phyloP scores from a whole-genome alignment of 768 basidiomycete genomes.

The Panaeolus papilionaceus region DNA sequence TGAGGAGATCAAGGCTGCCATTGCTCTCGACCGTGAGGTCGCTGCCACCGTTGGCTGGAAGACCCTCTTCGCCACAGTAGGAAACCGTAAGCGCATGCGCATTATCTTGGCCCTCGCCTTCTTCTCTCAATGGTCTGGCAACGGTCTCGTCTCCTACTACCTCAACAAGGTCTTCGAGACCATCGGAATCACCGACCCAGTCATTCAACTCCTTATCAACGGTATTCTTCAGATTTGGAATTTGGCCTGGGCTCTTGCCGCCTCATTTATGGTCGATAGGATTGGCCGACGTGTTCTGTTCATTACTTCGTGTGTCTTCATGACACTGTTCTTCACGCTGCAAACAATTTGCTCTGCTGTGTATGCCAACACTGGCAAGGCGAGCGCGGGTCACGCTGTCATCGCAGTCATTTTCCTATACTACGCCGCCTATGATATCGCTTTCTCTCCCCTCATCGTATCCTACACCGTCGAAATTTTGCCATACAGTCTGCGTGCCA shows the following conservation, averaged over 20 bases:
- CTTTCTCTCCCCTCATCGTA: slow-evolving; percentile 87
- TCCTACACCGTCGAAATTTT: slow-evolving; percentile 91
- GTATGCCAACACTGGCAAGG: slow-evolving; percentile 49
- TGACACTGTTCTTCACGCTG: slow-evolving; percentile 69
- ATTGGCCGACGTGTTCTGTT: slow-evolving; percentile 75
- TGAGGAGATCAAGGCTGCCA: slow-evolving; percentile 80
- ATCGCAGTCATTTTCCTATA: slow-evolving; percentile 88
- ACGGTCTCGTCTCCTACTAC: slow-evolving; percentile 86
- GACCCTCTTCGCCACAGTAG: slow-evolving; percentile 66
- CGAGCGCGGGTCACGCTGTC: slow-evolving; percentile 67
- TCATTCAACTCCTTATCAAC: slow-evolving; percentile 81
- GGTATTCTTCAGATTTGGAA: slow-evolving; percentile 89
- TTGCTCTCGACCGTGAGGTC: slow-evolving; percentile 70
- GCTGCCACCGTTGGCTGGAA: slow-evolving; percentile 70
- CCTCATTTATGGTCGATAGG: slow-evolving; percentile 55
- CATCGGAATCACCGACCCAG: slow-evolving; percentile 67
- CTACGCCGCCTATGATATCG: slow-evolving; percentile 80
- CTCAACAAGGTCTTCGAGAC: slow-evolving; percentile 73
- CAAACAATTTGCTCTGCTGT: slow-evolving; percentile 72
- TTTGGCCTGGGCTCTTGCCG: slow-evolving; percentile 46
- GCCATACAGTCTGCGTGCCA: slow-evolving; percentile 82
- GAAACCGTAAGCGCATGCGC: slow-evolving; percentile 78
- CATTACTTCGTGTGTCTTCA: slow-evolving; percentile 60
- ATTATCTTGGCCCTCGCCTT: slow-evolving; percentile 81
- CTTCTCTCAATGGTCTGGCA: slow-evolving; percentile 89